Evolutionary conservation across 148 eudicot species (phyloP).

Genomic region (Euryodendron excelsum): DNA sequence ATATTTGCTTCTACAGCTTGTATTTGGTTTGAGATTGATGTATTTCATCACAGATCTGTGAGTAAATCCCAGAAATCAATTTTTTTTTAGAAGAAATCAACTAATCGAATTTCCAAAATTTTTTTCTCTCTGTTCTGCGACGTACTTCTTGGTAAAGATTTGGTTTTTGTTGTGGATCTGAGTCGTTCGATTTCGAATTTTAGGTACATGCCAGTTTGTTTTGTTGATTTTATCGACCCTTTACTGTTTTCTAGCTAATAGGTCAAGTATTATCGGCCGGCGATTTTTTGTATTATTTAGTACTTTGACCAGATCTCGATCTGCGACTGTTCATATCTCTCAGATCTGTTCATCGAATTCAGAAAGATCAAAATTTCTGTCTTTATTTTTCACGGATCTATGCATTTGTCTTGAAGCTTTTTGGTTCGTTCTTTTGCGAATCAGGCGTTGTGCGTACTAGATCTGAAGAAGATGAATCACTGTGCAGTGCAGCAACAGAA

Average conservation of each 20-base stretch:
- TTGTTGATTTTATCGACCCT: background rate
- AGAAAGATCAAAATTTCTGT: too few species aligned
- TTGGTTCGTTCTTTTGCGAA: background rate
- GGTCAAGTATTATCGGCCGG: background rate
- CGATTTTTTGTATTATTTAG: background rate
- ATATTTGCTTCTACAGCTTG: background rate
- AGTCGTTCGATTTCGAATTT: background rate
- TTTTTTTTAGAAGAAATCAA: background rate
- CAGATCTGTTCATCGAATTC: background rate
- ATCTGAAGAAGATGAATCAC: conserved; percentile 47
- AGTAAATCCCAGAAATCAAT: background rate
- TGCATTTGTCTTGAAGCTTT: background rate
- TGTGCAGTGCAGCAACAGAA: conserved; percentile 55
- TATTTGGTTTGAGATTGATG: background rate
- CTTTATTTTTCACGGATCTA: background rate
- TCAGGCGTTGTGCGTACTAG: background rate
- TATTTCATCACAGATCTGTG: background rate
- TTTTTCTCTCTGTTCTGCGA: background rate
- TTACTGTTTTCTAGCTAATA: background rate
- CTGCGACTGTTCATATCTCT: background rate
- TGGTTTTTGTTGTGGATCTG: background rate
- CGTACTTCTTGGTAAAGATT: background rate
- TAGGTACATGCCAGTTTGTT: background rate
- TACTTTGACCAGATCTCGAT: background rate
- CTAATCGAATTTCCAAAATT: too few species aligned